phyloP scores from a whole-genome alignment of 305 asterid genomes.

The Stenogyne calaminthoides region DNA sequence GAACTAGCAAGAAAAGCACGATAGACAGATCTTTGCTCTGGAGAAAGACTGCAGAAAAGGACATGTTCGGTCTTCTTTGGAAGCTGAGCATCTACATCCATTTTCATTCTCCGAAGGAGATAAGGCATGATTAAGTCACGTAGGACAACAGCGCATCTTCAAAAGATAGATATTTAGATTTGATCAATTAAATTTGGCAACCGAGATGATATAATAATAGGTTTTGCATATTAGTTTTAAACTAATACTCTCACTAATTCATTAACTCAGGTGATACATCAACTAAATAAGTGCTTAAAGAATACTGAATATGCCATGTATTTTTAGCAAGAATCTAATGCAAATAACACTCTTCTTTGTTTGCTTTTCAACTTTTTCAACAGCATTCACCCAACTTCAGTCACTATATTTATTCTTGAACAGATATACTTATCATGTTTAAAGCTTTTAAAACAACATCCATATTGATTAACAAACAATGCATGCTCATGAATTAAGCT shows the following conservation, averaged over 20 bases:
- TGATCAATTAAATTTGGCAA: slow-evolving; percentile 22
- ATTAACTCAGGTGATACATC: slow-evolving; percentile 6
- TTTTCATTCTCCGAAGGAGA: slow-evolving; percentile 96
- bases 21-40: slow-evolving; percentile 82
- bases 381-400: slow-evolving; percentile 14
- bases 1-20: slow-evolving; percentile 98
- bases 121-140: slow-evolving; percentile 99
- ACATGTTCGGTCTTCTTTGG: slow-evolving; percentile 97
- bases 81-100: slow-evolving; percentile 87
- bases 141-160: slow-evolving; percentile 94
- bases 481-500: slow-evolving; percentile 13
- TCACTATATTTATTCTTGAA: slow-evolving; percentile 18
- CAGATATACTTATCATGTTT: neutral
- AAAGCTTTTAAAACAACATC: slow-evolving; percentile 6
- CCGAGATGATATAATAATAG: neutral
- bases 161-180: slow-evolving; percentile 26
- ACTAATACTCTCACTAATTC: slow-evolving; percentile 11
- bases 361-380: neutral
- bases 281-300: slow-evolving; percentile 8
- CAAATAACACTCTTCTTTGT: slow-evolving; percentile 5
- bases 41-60: slow-evolving; percentile 90
- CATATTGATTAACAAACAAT: slow-evolving; percentile 14
- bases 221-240: slow-evolving; percentile 5
- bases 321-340: slow-evolving; percentile 19
- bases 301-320: slow-evolving; percentile 4